phyloP scores from a whole-genome alignment of 768 basidiomycete species.

The Leucocoprinus leucothites region DNA sequence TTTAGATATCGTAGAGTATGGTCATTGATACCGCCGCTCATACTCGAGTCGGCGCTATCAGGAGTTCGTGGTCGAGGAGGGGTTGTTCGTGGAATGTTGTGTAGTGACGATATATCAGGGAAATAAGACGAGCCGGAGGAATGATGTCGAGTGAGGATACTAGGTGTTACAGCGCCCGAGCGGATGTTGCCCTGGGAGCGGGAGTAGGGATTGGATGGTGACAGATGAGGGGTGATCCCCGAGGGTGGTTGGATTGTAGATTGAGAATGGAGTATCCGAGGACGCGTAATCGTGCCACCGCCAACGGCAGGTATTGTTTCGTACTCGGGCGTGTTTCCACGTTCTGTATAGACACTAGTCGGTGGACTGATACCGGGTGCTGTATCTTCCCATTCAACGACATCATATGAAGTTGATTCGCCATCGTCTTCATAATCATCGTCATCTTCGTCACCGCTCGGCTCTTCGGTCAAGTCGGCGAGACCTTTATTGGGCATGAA shows the following conservation, averaged over 20 bases:
- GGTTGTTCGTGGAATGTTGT: background rate
- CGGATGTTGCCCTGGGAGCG: conserved; percentile 15
- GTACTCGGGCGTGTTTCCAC: conserved; percentile 57
- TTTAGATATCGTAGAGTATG: conserved; percentile 16
- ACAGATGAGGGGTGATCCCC: conserved; percentile 17
- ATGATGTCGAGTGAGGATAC: conserved; percentile 21
- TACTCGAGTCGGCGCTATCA: conserved; percentile 49
- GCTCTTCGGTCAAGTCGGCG: conserved; percentile 77
- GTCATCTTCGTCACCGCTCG: conserved; percentile 38
- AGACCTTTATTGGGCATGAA: conserved; percentile 69
- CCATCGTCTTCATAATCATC: conserved; percentile 38
- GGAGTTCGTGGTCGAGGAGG: conserved; percentile 39
- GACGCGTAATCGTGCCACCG: conserved; percentile 83
- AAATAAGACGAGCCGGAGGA: conserved; percentile 24
- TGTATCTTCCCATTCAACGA: conserved; percentile 69
- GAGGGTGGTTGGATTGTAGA: conserved; percentile 59
- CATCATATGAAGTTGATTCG: conserved; percentile 53
- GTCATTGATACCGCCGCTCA: conserved; percentile 37
- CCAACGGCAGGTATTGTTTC: conserved; percentile 92
- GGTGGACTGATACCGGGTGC: conserved; percentile 43
- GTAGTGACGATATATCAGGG: conserved; percentile 4
- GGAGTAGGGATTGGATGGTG: conserved; percentile 17
- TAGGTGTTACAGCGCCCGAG: conserved; percentile 24
- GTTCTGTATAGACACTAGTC: conserved; percentile 36
- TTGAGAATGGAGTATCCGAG: conserved; percentile 83